A percentile compares a stretch with the other conserved stretches of the same genome.
Conservation (phyloP, 2,329 filamentous ascomycete species). For the Akanthomyces lecanii region DNA sequence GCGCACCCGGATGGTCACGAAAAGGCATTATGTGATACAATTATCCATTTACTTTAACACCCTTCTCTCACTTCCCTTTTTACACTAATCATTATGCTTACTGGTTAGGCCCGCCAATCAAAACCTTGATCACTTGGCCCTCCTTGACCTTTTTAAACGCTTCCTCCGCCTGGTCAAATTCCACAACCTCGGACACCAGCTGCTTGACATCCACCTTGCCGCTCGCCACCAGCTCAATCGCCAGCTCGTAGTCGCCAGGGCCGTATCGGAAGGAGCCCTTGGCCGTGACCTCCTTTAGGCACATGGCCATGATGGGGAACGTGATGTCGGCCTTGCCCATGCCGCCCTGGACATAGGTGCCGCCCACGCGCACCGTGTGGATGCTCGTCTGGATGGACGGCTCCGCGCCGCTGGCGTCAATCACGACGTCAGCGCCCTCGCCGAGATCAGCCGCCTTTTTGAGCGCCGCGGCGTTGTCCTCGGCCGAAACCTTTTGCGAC, state of each 20-base stretch:
- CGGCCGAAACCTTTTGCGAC: conserved; percentile 57
- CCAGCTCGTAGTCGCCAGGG: conserved; percentile 80
- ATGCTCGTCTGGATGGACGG: conserved; percentile 71
- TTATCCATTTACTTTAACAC: not conserved
- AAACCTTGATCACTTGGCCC: conserved; percentile 70
- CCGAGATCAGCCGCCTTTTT: conserved; percentile 60
- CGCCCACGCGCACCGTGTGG: conserved; percentile 66
- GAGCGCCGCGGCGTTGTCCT: conserved; percentile 70
- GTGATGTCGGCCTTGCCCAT: conserved; percentile 86
- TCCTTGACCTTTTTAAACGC: conserved; percentile 84
- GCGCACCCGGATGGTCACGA: not conserved
- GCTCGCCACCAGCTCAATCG: conserved; percentile 68
- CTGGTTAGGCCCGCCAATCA: conserved; percentile 65
- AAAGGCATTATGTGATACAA: not conserved
- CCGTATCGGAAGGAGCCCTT: conserved; percentile 89
- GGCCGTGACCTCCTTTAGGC: conserved; percentile 81
- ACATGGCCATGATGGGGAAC: conserved; percentile 89
- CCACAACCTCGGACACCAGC: conserved; percentile 72
- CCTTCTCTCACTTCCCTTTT: not conserved
- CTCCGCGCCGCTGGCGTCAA: conserved; percentile 77
- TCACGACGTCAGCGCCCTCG: conserved; percentile 68
- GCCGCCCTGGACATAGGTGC: conserved; percentile 78
- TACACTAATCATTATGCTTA: not conserved
- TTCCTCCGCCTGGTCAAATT: conserved; percentile 76
- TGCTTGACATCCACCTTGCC: conserved; percentile 78